Evolutionary conservation across 805 yeast species (phyloP).

Genomic region (Lipomyces mesembrius): DNA sequence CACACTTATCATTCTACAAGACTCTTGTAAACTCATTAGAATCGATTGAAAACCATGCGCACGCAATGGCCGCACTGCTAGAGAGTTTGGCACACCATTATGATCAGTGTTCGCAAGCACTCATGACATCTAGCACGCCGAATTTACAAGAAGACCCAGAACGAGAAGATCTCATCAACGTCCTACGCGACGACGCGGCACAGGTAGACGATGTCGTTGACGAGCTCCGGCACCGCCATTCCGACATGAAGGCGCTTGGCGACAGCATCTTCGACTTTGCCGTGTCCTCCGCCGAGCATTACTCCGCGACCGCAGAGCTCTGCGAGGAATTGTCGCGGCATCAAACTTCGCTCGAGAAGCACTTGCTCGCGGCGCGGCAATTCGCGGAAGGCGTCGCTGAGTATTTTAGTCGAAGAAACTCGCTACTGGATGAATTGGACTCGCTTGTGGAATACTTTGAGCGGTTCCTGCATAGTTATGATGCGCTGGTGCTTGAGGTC

Average conservation of each 20-base stretch:
- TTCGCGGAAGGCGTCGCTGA: constrained; percentile 42
- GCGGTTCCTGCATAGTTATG: constrained; percentile 58
- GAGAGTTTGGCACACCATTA: constrained; percentile 79
- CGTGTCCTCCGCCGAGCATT: constrained; percentile 15
- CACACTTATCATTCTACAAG: neutral
- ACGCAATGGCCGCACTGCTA: constrained; percentile 69
- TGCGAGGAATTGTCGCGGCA: neutral
- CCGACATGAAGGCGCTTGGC: constrained; percentile 19
- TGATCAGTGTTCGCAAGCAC: constrained; percentile 70
- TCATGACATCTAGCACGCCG: constrained; percentile 47
- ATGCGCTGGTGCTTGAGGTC: constrained; percentile 57
- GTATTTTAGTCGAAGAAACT: constrained; percentile 29
- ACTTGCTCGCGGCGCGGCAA: constrained; percentile 35
- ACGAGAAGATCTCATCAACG: constrained; percentile 60
- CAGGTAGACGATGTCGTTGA: constrained; percentile 42
- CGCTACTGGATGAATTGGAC: constrained; percentile 46
- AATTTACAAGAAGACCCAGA: constrained; percentile 45
- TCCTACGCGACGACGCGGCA: constrained; percentile 49
- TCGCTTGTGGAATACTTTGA: constrained; percentile 56
- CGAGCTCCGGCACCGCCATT: constrained; percentile 31
- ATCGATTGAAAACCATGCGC: constrained; percentile 52
- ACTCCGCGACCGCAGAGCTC: constrained; percentile 7
- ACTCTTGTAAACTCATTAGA: constrained; percentile 27
- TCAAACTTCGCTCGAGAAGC: constrained; percentile 20
- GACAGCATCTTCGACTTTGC: constrained; percentile 21